Evolutionary conservation across 2,329 filamentous ascomycete genomes (phyloP).

Genomic region (Zymoseptoria tritici): DNA sequence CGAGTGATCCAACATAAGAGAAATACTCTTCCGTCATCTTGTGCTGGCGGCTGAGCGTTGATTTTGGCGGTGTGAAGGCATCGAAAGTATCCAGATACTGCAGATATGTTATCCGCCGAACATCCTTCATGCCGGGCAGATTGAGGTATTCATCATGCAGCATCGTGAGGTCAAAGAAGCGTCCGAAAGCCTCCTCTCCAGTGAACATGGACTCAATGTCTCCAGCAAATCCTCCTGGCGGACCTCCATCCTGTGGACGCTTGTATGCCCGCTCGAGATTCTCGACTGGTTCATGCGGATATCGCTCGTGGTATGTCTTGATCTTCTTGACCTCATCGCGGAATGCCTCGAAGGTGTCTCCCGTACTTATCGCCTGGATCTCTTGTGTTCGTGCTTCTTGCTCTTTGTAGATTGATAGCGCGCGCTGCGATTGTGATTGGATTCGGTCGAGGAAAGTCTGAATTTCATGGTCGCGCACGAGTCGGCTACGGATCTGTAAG

Average conservation of each 20-base stretch:
- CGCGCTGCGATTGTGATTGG: slow-evolving; percentile 71
- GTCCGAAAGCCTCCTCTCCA: slow-evolving; percentile 87
- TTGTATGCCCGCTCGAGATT: slow-evolving; percentile 92
- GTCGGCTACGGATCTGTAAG: slow-evolving; percentile 70
- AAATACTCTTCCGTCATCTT: slow-evolving; percentile 94
- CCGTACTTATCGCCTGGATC: slow-evolving; percentile 73
- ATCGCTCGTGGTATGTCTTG: slow-evolving; percentile 80
- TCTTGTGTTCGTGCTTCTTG: slow-evolving; percentile 67
- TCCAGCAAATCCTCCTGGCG: slow-evolving; percentile 38
- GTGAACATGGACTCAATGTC: slow-evolving; percentile 89
- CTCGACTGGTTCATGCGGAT: slow-evolving; percentile 90
- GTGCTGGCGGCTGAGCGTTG: slow-evolving; percentile 67
- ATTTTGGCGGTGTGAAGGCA: slow-evolving; percentile 65
- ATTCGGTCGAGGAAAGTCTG: slow-evolving; percentile 80
- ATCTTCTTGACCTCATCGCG: slow-evolving; percentile 75
- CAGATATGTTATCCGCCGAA: slow-evolving; percentile 66
- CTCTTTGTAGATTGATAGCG: slow-evolving; percentile 80
- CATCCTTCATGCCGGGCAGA: slow-evolving; percentile 67
- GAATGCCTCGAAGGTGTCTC: slow-evolving; percentile 85
- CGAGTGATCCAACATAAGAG: slow-evolving; percentile 72
- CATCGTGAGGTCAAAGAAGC: slow-evolving; percentile 80
- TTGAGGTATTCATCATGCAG: slow-evolving; percentile 88
- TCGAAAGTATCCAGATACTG: slow-evolving; percentile 93
- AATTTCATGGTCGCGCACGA: slow-evolving; percentile 89
- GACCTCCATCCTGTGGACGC: slow-evolving; percentile 51